phyloP scores from a whole-genome alignment of 176 grass and related monocot species.

The Aegilops speltoides region DNA sequence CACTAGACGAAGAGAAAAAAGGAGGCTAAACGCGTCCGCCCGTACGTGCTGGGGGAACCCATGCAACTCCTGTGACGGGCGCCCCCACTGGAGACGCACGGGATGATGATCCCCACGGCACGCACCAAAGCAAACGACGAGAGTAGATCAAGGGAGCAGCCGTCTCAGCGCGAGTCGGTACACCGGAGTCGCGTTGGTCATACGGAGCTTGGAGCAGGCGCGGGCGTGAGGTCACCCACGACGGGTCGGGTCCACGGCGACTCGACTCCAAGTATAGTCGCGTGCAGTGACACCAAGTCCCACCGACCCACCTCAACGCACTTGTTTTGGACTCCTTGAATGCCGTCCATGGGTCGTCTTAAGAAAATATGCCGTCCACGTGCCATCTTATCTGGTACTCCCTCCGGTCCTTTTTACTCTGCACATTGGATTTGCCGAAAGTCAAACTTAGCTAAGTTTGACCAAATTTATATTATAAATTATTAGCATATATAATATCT shows the following conservation, averaged over 20 bases:
- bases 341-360: not conserved
- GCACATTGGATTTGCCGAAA: too few relatives aligned
- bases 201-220: not conserved
- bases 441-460: too few relatives aligned
- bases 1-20: not conserved
- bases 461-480: too few relatives aligned
- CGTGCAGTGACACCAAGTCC: not conserved
- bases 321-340: not conserved
- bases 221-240: slow-evolving; percentile 16
- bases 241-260: not conserved
- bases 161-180: too few relatives aligned
- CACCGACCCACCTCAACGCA: not conserved
- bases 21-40: not conserved
- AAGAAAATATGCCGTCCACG: too few relatives aligned
- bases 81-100: not conserved
- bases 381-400: too few relatives aligned
- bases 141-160: too few relatives aligned
- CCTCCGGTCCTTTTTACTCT: too few relatives aligned
- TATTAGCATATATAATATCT: too few relatives aligned
- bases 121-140: too few relatives aligned
- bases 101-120: not conserved
- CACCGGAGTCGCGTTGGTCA: not conserved
- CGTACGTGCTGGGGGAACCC: not conserved
- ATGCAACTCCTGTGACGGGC: slow-evolving; percentile 3
- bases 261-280: not conserved